Evolutionary conservation across 768 basidiomycete species (phyloP).

Genomic region (Cyclocybe cylindracea): DNA sequence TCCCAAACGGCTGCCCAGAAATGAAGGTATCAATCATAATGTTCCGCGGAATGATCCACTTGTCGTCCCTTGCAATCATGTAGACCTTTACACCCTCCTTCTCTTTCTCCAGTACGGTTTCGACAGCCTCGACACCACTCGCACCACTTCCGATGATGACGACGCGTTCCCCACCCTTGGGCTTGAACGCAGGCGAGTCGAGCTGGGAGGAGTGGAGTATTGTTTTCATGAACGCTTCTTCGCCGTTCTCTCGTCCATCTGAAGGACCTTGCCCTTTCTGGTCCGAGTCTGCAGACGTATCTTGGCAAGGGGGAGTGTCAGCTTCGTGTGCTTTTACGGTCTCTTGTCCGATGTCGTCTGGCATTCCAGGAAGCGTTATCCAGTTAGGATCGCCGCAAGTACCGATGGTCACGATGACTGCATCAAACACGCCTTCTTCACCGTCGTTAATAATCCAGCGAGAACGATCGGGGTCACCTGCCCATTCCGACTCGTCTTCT

Average conservation of each 20-base stretch:
- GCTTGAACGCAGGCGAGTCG: conserved; percentile 31
- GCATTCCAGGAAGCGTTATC: conserved; percentile 46
- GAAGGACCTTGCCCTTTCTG: background rate
- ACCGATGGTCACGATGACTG: conserved; percentile 48
- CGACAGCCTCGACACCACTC: conserved; percentile 35
- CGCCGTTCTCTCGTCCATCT: background rate
- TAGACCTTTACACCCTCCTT: conserved; percentile 30
- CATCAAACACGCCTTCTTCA: conserved; percentile 48
- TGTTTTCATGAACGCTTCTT: conserved; percentile 33
- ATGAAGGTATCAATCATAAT: conserved; percentile 48
- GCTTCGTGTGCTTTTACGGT: background rate
- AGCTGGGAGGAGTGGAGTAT: conserved; percentile 51
- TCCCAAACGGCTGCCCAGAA: conserved; percentile 52
- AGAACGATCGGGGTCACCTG: conserved; percentile 18
- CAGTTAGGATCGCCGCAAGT: conserved; percentile 50
- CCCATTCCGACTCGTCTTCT: conserved; percentile 9
- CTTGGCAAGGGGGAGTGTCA: conserved; percentile 3
- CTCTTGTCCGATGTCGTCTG: conserved; percentile 22
- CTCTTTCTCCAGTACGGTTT: conserved; percentile 24
- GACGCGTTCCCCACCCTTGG: conserved; percentile 37
- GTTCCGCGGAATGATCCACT: conserved; percentile 53
- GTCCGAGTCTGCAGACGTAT: background rate
- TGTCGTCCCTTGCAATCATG: conserved; percentile 45
- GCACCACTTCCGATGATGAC: conserved; percentile 56
- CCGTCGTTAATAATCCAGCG: conserved; percentile 52